Percentiles rank a stretch among this genome's conserved stretches.
These are phyloP conservation scores for Ganoderma leucocontextum DNA, from an alignment of 1,284 basidiomycete genomes.

Conservation along the genomic window DNA sequence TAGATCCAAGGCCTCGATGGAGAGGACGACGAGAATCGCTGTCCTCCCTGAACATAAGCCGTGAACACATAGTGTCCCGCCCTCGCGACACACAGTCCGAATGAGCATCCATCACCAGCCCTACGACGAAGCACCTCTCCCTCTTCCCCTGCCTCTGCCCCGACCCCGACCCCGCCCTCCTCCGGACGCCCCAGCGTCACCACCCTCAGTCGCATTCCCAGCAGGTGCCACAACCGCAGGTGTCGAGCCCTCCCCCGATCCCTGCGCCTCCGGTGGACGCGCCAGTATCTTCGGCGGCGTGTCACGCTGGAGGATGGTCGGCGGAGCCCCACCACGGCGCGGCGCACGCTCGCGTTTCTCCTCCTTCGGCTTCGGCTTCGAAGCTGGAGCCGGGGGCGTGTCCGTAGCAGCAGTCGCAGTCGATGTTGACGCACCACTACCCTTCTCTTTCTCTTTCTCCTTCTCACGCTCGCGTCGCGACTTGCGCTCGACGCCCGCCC, in stretches of 20 bases:
- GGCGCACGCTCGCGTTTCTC: conserved; percentile 25
- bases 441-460: conserved; percentile 34
- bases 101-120: background rate
- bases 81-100: background rate
- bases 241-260: background rate
- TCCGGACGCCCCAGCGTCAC: conserved; percentile 29
- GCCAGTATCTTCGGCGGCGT: conserved; percentile 30
- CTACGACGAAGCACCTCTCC: conserved; percentile 14
- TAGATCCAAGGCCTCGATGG: too few relatives aligned
- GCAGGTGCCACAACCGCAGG: conserved; percentile 3
- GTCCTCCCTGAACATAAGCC: too few relatives aligned
- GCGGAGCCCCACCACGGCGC: conserved; percentile 23
- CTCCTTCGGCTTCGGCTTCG: conserved; percentile 30
- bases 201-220: conserved; percentile 17
- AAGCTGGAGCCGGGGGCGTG: conserved; percentile 1
- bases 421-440: conserved; percentile 24
- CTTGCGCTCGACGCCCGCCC: conserved; percentile 54
- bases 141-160: conserved; percentile 26
- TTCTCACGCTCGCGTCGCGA: conserved; percentile 39
- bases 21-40: too few relatives aligned
- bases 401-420: conserved; percentile 2
- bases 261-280: conserved; percentile 17
- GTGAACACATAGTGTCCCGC: too few relatives aligned
- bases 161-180: conserved; percentile 34
- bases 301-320: conserved; percentile 44